Evolutionary conservation across 2,329 filamentous ascomycete species (phyloP).

Genomic region (Lithohypha guttulata): DNA sequence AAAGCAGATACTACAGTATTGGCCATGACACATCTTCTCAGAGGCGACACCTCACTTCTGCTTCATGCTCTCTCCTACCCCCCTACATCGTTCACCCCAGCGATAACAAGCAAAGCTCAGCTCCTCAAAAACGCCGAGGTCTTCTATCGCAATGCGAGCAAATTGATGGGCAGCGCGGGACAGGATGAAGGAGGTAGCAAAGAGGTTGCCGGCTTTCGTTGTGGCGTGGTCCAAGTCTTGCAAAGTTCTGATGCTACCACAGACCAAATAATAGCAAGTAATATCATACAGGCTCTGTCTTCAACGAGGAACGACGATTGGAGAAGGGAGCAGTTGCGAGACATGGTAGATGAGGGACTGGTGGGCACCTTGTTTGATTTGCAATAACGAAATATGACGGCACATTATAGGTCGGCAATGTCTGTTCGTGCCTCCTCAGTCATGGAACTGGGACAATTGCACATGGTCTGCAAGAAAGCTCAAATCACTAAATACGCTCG

Average conservation of each 20-base stretch:
- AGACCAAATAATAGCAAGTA: slow-evolving; percentile 2
- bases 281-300: background rate
- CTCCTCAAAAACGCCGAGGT: slow-evolving; percentile 47
- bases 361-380: too few relatives aligned
- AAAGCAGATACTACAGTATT: slow-evolving; percentile 16
- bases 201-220: background rate
- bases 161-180: slow-evolving; percentile 14
- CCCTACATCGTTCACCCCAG: slow-evolving; percentile 33
- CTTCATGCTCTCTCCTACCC: slow-evolving; percentile 41
- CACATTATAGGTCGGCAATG: too few relatives aligned
- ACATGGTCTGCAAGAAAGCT: too few relatives aligned
- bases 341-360: slow-evolving; percentile 21
- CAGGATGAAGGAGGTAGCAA: slow-evolving; percentile 22
- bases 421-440: too few relatives aligned
- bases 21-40: slow-evolving; percentile 42
- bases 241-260: slow-evolving; percentile 6
- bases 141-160: slow-evolving; percentile 45
- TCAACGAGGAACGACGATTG: slow-evolving; percentile 12
- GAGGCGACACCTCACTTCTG: slow-evolving; percentile 47
- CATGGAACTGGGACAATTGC: too few relatives aligned
- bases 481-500: too few relatives aligned
- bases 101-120: slow-evolving; percentile 35
- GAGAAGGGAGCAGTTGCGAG: slow-evolving; percentile 15
- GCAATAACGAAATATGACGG: too few relatives aligned
- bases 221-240: background rate